These are phyloP conservation scores for Xanthoceras sorbifolium DNA, from an alignment of 345 rosid genomes.

Conservation along the genomic window DNA sequence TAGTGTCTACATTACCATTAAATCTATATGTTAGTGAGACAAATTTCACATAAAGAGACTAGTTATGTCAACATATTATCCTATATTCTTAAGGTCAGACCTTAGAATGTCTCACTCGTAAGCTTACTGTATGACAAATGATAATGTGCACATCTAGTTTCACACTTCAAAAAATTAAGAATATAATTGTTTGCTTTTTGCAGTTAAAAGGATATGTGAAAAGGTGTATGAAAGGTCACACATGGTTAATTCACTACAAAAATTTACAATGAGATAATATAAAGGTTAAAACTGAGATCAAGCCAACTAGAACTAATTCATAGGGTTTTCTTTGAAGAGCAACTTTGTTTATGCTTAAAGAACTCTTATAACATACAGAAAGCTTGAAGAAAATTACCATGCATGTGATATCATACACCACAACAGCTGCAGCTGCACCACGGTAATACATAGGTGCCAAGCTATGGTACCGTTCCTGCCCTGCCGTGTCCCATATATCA, in stretches of 20 bases:
- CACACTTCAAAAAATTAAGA: neutral
- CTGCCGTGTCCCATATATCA: constrained; percentile 88
- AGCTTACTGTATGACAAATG: neutral
- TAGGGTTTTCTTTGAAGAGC: neutral
- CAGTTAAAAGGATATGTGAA: neutral
- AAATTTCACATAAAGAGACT: neutral
- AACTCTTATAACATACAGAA: constrained; percentile 9
- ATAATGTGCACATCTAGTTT: neutral
- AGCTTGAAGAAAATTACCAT: constrained; percentile 38
- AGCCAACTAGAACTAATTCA: neutral
- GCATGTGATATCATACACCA: constrained; percentile 77
- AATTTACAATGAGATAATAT: neutral
- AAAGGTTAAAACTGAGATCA: neutral
- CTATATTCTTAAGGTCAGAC: neutral
- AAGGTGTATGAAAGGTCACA: neutral
- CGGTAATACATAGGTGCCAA: constrained; percentile 90
- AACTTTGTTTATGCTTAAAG: too few relatives aligned
- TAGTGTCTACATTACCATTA: neutral
- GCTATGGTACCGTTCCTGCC: constrained; percentile 83
- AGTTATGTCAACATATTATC: neutral
- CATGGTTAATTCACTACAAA: neutral
- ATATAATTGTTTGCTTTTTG: neutral
- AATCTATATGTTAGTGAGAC: neutral
- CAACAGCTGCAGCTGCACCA: constrained; percentile 84
- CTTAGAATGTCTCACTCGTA: neutral